Evolutionary conservation across 768 basidiomycete species (phyloP), one percentile per base, ranked within the genome.

Genomic region (Hebeloma cylindrosporum): DNA sequence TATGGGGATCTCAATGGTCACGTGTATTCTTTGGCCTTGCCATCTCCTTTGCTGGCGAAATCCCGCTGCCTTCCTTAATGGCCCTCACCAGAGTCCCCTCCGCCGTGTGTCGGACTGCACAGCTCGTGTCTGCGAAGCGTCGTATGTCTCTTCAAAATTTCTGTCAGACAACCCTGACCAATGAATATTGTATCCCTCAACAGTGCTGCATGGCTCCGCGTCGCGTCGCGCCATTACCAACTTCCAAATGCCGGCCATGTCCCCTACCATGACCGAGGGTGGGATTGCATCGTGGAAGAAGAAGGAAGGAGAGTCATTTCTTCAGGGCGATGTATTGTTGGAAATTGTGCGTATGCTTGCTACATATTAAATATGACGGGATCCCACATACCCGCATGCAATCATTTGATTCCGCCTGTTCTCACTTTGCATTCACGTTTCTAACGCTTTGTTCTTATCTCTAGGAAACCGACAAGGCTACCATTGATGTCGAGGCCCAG

Each of bases 401-500:
- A 7, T 7, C 28, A 32, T 41, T 25, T 34, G 32, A 9, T 42
- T 41, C 39, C 45, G 27, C 16, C 8, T 28, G 32, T 29, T 33
- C 32, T 18, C 25, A 28, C 37, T 34, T 43, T 21, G 22, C 18
- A 13, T 38, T 41, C 28, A 43, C 39, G 23, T 40, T 34, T 10
- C 30, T 42, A 36, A 23, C 34, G 20, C 43, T 43, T 22, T 26
- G 14, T 32, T 37, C 28, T 30, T 17, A 32, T 26, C 30, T 45
- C 45, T 66, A 93, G 90, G 90, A 93, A 75, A 93, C 90, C 31
- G 90, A 93, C 75, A 92, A 92, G 66, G 89, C 95, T 11, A 94
- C 93, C 2, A 96, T 98, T 60, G 96, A 99, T 63, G 95, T 99
- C 5, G 96, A 99, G 68, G 93, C 96, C 10, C 94, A 94, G 67